Base-by-base conservation (phyloP, 169 alveolate genomes). In the Eimeria necatrix region DNA sequence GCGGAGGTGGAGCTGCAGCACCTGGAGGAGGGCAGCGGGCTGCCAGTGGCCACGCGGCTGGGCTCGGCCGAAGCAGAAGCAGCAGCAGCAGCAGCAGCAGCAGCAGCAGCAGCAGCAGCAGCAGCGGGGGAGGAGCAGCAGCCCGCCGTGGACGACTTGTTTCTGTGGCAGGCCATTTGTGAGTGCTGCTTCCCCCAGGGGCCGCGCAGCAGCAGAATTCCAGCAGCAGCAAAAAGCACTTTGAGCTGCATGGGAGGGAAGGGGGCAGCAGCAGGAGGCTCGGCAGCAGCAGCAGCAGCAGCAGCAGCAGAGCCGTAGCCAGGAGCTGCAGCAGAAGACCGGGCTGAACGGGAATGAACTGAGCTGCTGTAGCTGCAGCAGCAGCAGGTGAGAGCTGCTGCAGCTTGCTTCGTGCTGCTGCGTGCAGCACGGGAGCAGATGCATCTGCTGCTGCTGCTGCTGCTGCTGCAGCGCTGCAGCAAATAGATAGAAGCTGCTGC, bases 51-150 rank as follows among this genome's bases (percentile, higher is more conserved):
- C 41, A 41, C 56, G 24, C 16, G 59, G 60, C 59, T 32, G 12
- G 48, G 49, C 78, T 32, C 2, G 41, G 2, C 68, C 12, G 20
- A 22, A 41, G 85, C 85, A 41, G 52, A 16, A 26, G 85, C 85
- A 74, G 85, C 52, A 74, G 85, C 85, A 6, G 61, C 56, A 74
- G 85, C 85, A 46, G 64, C 64, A 56, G 8, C 56, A 32, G 85
- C 85, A 41, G 51, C 51, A 24, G 85, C 85, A 74, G 85, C 52
- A 74, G 85, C 85, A 41, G 61, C 56, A 74, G 85, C 85, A 48
- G 52, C 85, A 32, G 85, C 52, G 49, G 59, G 26, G 49, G 85
- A 74, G 60, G 85, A 48, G 85, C 60, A 74, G 59, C 85, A 74
- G 4, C 78, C 46, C 14, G 6, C 26, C 51, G 20, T 68, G 9